Evolutionary conservation across 768 basidiomycete genomes (phyloP).

Genomic region (Trametes coccinea): DNA sequence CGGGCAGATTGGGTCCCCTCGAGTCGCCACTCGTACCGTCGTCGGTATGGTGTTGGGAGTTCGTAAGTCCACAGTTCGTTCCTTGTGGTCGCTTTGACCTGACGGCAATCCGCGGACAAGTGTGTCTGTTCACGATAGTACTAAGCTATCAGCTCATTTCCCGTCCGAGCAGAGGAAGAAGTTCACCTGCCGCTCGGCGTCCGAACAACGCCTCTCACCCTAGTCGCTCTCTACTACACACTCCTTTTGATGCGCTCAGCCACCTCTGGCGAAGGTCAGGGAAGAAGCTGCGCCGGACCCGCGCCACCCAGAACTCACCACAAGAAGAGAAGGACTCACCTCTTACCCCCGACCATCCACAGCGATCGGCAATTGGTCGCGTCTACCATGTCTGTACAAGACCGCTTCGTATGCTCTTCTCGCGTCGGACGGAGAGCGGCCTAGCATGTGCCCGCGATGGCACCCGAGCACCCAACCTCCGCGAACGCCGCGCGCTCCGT

Average conservation of each 20-base stretch:
- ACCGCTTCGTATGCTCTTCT: conserved; percentile 2
- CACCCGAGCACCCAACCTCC: conserved; percentile 1
- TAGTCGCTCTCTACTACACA: conserved; percentile 3
- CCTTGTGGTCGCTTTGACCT: too few relatives aligned
- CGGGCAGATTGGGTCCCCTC: conserved; percentile 13
- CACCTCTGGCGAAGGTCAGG: neutral
- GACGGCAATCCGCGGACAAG: neutral
- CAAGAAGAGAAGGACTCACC: neutral
- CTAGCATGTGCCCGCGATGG: too few relatives aligned
- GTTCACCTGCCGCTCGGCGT: neutral
- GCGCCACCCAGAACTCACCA: neutral
- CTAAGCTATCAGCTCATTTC: conserved; percentile 23
- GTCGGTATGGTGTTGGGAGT: conserved; percentile 24
- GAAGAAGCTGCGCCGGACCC: neutral
- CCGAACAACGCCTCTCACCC: neutral
- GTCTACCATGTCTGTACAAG: neutral
- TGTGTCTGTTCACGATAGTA: conserved; percentile 23
- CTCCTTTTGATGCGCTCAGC: conserved; percentile 2
- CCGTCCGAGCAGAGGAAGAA: conserved; percentile 4
- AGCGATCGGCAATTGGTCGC: neutral
- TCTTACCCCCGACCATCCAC: too few relatives aligned
- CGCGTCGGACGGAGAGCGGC: neutral
- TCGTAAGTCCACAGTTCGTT: conserved; percentile 11
- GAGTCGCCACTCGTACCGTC: conserved; percentile 21
- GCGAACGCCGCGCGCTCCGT: conserved; percentile 12